Base-by-base conservation (phyloP, 1,284 basidiomycete genomes). In the Fomitopsis palustris region DNA sequence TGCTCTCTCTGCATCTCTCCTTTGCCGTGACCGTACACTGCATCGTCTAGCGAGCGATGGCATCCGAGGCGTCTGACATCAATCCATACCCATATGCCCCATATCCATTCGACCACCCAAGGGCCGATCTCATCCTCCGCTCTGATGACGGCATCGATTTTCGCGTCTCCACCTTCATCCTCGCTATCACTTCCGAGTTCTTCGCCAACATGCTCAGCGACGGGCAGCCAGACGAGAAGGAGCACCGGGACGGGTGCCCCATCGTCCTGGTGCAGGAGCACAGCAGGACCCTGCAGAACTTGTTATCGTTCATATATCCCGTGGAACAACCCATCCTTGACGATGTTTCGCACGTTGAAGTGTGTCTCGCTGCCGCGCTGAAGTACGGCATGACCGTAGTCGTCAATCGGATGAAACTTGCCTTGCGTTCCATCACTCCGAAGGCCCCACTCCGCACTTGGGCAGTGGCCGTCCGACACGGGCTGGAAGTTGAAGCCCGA, bases 51-150 rank as follows among this genome's bases (percentile, higher is more conserved):
- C 41, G 21, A 21, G 25, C 21, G 4, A 47, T 47, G 45, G 21
- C 45, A 47, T 47, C 27, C 6, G 45, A 47, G 5, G 25, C 25
- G 16, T n/a, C 43, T 3, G 25, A 12, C n/a, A 23, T 16, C 23
- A 25, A n/a, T 64, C 62, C 74, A 6, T 61, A 69, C 54, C 25
- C 4, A 16, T 47, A 54, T 27, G 53, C 54, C 23, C 31, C 42
- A 12, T 23, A n/a, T 3, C 56, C 56, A 7, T 57, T 57, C 33
- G 38, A 39, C 42, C 41, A 41, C 17, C 31, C 57, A 4, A 31
- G 38, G 21, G 54, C 58, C 9, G 58, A 60, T 35, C 17, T 42
- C 19, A 53, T 60, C 41, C 45, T 60, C 9, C 54, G 54, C 17
- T 56, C 58, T 5, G 51, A 45, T 3, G 58, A 60, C 23, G 37